Evolutionary conservation across 306 rosid genomes (phyloP).

Genomic region (Albizia julibrissin): DNA sequence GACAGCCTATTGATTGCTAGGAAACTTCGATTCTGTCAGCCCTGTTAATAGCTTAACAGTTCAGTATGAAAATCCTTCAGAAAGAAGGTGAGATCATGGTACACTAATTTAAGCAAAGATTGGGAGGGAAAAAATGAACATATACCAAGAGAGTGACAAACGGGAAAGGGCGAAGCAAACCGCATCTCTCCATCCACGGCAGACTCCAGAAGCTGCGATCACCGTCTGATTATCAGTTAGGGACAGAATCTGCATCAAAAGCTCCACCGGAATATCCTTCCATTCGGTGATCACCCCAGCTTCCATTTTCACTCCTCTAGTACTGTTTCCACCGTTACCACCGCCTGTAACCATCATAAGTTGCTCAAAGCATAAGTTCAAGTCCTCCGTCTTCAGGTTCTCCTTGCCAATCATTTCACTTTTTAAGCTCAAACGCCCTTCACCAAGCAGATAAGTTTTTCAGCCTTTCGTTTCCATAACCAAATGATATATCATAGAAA

Average conservation of each 20-base stretch:
- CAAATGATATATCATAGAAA: neutral
- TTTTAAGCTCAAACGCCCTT: conserved; percentile 2
- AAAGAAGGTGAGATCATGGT: neutral
- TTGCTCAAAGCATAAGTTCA: conserved; percentile 80
- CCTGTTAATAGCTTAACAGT: neutral
- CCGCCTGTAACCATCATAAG: conserved; percentile 67
- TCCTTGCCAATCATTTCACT: conserved; percentile 68
- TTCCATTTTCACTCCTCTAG: conserved; percentile 56
- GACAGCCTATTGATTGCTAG: neutral
- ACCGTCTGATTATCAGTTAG: conserved; percentile 80
- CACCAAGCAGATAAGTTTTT: conserved; percentile 4
- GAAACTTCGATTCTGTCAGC: neutral
- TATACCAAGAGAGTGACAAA: conserved; percentile 87
- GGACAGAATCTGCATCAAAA: conserved; percentile 77
- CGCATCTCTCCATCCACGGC: conserved; percentile 99
- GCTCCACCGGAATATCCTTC: conserved; percentile 98
- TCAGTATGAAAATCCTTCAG: conserved; percentile 7
- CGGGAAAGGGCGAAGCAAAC: conserved; percentile 70
- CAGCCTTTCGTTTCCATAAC: neutral
- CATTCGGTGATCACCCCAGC: conserved; percentile 65
- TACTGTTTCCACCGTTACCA: conserved; percentile 39
- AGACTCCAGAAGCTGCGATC: conserved; percentile 76
- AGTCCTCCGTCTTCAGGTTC: conserved; percentile 58
- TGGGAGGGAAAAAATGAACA: neutral
- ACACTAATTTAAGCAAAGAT: neutral